Base-by-base conservation (phyloP, 805 yeast genomes). In the Ogataea chonburiensis region DNA sequence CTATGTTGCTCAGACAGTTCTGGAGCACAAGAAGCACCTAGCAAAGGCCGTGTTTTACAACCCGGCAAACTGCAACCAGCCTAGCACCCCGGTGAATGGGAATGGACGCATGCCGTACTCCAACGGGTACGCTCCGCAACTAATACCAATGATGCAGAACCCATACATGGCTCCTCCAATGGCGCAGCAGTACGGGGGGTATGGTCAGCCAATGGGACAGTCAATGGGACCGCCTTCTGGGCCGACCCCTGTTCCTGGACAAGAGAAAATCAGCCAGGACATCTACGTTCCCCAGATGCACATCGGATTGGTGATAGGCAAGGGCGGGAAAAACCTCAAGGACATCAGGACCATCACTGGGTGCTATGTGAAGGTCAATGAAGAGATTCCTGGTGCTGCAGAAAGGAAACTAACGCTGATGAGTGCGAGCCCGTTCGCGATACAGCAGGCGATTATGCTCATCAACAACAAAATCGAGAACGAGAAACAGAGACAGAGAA, bases 251-350 rank as follows among this genome's bases (percentile, higher is more conserved):
- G 27, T 18, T 13, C 23, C 34, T 7, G 30, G 30, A 17, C 56
- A 73, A 26, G 84, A 73, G 49, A 73, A 74, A 50, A 68, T 73
- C 36, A 72, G 77, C 37, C 86, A 84, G 58, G 89, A 82, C 42
- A 68, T 86, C 3, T 80, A 65, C 47, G 86, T 87, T 28, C 88
- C 94, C 16, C 80, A 81, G 53, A 75, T 76, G 23, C 81, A 73
- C 58, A 88, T 87, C 24, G 96, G 96, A 1, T 75, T 85, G 24
- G 80, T 87, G 17, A 87, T 87, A 42, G 96, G 96, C 1, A 85
- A 79, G 60, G 86, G 87, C 20, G 96, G 96, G 13, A 77, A 82
- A 51, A 83, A 81, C 49, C 81, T 87, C 40, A 82, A 79, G 52
- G 86, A 83, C 44, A 79, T 87, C 32, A 73, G 91, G 44, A 80